Evolutionary conservation across 2,329 filamentous ascomycete genomes (phyloP), one percentile per base, ranked within the genome.

Genomic region (Claviceps cyperi): DNA sequence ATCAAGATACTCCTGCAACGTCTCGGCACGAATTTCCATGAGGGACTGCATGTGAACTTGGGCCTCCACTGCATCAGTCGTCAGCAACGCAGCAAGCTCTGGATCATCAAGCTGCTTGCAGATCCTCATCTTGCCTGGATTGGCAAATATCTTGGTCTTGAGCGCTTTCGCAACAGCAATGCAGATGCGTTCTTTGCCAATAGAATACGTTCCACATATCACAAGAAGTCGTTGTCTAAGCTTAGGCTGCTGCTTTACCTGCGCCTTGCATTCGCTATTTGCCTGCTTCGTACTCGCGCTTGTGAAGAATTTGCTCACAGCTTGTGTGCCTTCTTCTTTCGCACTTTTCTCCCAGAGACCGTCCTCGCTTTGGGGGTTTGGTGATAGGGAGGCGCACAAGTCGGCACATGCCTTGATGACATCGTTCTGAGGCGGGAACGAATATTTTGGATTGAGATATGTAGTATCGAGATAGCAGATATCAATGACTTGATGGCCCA

Each of bases 41-140:
- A 98, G 74, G 59, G 86, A 89, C 58, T 95, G 94, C 90, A 98
- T 96, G 67, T 98, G 92, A 0, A 98, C 89, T 65, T 97, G 91
- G 0, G 92, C 92, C 58, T 87, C 86, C 21, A 77, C 70, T 0
- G 92, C 89, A 61, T 96, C 72, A 7, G 75, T 74, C 0, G 92
- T 98, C 59, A 98, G 76, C 4, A 88, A 76, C 0, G 77, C 75
- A 24, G 81, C 73, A 4, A 98, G 76, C 60, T 95, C 90, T 0
- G 84, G 75, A 61, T 97, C 91, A 61, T 89, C 89, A 0, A 98
- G 77, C 55, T 88, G 88, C 21, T 78, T 75, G 66, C 88, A 90
- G 24, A 97, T 87, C 54, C 82, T 80, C 63, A 88, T 84, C 68
- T 98, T 98, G 49, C 77, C 74, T 0, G 88, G 72, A 1, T 87